Evolutionary conservation across 495 filamentous ascomycete species (phyloP).

Genomic region (Aspergillus haitiensis): DNA sequence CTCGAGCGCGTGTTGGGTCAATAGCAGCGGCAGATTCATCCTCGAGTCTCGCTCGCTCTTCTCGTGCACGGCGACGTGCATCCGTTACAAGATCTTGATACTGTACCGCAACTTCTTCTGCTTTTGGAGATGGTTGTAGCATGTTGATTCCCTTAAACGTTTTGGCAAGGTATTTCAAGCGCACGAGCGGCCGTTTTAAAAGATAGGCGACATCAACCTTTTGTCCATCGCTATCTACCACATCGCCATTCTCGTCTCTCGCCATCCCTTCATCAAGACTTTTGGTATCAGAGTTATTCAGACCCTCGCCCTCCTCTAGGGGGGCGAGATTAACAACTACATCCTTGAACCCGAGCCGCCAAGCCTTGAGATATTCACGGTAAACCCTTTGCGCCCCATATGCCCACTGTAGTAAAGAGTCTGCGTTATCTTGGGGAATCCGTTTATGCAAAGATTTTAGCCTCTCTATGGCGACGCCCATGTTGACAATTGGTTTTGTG

Average conservation of each 20-base stretch:
- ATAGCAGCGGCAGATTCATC: conserved; percentile 86
- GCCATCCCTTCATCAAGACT: conserved; percentile 68
- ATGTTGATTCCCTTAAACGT: conserved; percentile 70
- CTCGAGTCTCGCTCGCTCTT: conserved; percentile 83
- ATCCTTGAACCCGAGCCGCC: conserved; percentile 93
- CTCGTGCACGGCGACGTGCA: conserved; percentile 73
- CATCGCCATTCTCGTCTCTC: conserved; percentile 74
- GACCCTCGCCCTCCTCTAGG: conserved; percentile 50
- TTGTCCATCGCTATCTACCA: conserved; percentile 76
- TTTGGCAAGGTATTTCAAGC: conserved; percentile 84
- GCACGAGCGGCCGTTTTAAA: conserved; percentile 82
- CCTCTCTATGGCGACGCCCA: conserved; percentile 88
- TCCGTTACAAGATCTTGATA: conserved; percentile 75
- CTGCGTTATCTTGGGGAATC: conserved; percentile 68
- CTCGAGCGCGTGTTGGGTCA: conserved; percentile 74
- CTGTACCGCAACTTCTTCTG: conserved; percentile 53
- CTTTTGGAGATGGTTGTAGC: conserved; percentile 56
- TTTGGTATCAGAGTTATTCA: conserved; percentile 53
- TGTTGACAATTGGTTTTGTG: conserved; percentile 87
- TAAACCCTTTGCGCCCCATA: conserved; percentile 74
- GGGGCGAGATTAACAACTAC: conserved; percentile 91
- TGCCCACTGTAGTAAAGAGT: conserved; percentile 77
- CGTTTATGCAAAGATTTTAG: conserved; percentile 76
- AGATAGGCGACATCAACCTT: conserved; percentile 93
- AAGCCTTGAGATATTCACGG: conserved; percentile 81